These are phyloP conservation scores for Edaphochlamys debaryana DNA, from an alignment of 139 green algal genomes.

Conservation along the genomic window DNA sequence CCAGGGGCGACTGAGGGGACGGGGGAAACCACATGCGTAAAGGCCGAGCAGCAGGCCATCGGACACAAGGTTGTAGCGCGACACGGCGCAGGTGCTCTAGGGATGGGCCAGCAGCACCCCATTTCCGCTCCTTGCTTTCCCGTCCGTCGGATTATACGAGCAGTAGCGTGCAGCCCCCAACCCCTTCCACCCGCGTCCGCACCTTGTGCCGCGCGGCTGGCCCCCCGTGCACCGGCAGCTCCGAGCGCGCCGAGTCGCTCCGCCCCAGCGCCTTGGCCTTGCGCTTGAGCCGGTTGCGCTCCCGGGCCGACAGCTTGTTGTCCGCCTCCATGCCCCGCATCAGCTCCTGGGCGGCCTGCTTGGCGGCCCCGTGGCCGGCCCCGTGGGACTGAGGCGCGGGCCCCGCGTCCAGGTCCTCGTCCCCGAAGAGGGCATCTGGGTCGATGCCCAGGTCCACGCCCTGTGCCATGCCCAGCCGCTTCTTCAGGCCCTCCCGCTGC, in stretches of 20 bases:
- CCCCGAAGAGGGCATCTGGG: slow-evolving; percentile 76
- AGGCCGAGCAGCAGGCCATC: too few relatives aligned
- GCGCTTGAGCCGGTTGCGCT: slow-evolving; percentile 89
- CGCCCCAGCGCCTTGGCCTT: slow-evolving; percentile 71
- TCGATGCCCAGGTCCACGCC: slow-evolving; percentile 64
- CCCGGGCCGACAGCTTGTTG: slow-evolving; percentile 79
- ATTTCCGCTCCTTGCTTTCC: too few relatives aligned
- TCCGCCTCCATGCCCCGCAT: slow-evolving; percentile 57
- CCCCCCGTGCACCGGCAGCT: background rate
- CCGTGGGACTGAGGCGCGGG: background rate
- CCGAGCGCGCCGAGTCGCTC: slow-evolving; percentile 35
- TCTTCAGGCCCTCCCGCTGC: slow-evolving; percentile 75
- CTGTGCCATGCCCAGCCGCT: slow-evolving; percentile 73
- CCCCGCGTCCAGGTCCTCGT: slow-evolving; percentile 78
- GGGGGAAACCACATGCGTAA: too few relatives aligned
- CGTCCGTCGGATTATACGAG: too few relatives aligned
- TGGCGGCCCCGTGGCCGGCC: background rate
- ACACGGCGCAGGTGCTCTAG: too few relatives aligned
- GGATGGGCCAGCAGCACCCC: too few relatives aligned
- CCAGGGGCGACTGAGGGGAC: too few relatives aligned
- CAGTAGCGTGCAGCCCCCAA: too few relatives aligned
- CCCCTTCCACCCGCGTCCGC: too few relatives aligned
- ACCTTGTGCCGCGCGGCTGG: slow-evolving; percentile 3
- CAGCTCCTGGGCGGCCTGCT: slow-evolving; percentile 63
- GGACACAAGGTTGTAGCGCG: too few relatives aligned